Evolutionary conservation across 805 yeast species (phyloP).

Genomic region (Dipodascopsis uninucleata): DNA sequence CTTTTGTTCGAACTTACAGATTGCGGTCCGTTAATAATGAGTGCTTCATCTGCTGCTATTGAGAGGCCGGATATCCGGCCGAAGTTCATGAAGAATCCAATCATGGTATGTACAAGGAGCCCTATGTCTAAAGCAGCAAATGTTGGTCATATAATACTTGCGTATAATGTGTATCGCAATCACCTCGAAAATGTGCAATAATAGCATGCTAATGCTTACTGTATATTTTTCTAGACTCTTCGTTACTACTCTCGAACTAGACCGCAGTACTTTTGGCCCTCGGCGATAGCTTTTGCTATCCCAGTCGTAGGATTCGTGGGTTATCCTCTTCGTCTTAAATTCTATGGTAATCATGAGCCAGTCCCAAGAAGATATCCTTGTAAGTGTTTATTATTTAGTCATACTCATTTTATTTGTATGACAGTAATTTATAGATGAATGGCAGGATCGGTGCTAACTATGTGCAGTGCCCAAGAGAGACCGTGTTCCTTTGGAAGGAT

Average conservation of each 20-base stretch:
- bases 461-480: slow-evolving; percentile 15
- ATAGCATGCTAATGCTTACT: no score
- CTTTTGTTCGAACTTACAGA: no score
- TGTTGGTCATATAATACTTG: no score
- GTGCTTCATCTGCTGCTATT: no score
- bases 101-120: slow-evolving; percentile 15
- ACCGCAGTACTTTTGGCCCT: slow-evolving; percentile 65
- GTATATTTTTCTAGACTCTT: slow-evolving; percentile 43
- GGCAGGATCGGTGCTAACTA: not conserved
- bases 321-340: slow-evolving; percentile 36
- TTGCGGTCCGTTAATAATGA: no score
- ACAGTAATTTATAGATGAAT: not conserved
- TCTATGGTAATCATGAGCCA: slow-evolving; percentile 57
- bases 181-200: no score
- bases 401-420: slow-evolving; percentile 2
- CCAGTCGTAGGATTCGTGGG: slow-evolving; percentile 51
- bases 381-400: no score
- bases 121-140: no score
- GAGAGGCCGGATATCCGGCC: no score
- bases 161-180: no score
- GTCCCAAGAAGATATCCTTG: slow-evolving; percentile 47
- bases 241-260: slow-evolving; percentile 68
- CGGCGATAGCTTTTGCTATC: slow-evolving; percentile 54
- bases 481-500: slow-evolving; percentile 10
- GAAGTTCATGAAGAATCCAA: slow-evolving; percentile 12